Evolutionary conservation across 345 rosid species (phyloP), one percentile per base, ranked within the genome.

Genomic region (Odontarrhena argentea): DNA sequence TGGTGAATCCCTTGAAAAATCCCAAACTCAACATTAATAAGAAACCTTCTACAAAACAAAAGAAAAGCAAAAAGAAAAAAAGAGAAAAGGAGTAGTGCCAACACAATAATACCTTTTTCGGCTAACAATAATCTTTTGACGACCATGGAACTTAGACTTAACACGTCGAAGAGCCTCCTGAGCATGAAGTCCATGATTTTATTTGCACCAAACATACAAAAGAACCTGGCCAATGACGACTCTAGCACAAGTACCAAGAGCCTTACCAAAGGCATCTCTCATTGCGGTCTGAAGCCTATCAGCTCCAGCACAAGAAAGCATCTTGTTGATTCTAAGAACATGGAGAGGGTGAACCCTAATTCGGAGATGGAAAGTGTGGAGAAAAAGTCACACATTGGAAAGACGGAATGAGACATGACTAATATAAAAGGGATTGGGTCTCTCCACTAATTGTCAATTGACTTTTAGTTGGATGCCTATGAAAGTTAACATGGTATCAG

Each of bases 251-350:
- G 77, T 67, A 24, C 88, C 88, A 40, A 77, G 77, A 7, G 88
- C 84, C 51, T 84, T 82, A 18, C 88, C 88, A 35, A 82, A 84
- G 37, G 88, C 88, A 69, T 86, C 88, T 67, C 84, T 74, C 86
- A 80, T 84, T 1, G 84, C 86, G 37, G 84, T 84, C 62, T 84
- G 88, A 13, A 84, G 84, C 72, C 84, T 82, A 78, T 84, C 86
- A 76, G 88, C 88, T 40, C 88, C 88, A 2, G 88, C 88, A 49
- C 88, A 82, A 0, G 88, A 84, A 82, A 84, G 88, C 88, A 84
- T 84, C 84, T 84, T 82, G 67, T 84, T 84, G 71, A 84, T 84
- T 1, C 88, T 54, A 10, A 84, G 15, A 2, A 84, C 86, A 74
- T 84, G 86, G 76, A 81, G 82, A 2, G 86, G 86, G 26, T 84